Conservation (phyloP, 2,329 filamentous ascomycete species). For the Exophiala dermatitidis region DNA sequence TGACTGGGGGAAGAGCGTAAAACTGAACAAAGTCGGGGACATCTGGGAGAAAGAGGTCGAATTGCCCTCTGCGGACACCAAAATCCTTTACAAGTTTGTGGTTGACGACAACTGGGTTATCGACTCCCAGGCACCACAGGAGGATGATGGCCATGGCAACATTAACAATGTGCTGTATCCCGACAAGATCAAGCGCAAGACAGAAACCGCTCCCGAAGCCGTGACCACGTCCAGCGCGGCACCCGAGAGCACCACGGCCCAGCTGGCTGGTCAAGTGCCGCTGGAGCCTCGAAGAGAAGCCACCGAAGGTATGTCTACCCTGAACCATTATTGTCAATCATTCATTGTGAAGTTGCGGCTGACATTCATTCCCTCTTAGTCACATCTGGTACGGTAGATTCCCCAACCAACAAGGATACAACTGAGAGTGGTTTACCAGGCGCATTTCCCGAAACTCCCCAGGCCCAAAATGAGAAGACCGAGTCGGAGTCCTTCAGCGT, state of each 20-base stretch:
- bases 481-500: conserved; percentile 34
- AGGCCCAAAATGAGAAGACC: conserved; percentile 11
- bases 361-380: conserved; percentile 40
- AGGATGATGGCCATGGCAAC: conserved; percentile 75
- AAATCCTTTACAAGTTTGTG: conserved; percentile 97
- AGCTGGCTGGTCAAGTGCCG: conserved; percentile 35
- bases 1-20: conserved; percentile 80
- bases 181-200: conserved; percentile 53
- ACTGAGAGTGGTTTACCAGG: conserved; percentile 48
- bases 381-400: conserved; percentile 4
- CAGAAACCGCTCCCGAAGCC: conserved; percentile 11
- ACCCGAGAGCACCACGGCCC: conserved; percentile 64
- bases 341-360: conserved; percentile 58
- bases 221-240: conserved; percentile 55
- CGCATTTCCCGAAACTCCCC: conserved; percentile 65
- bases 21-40: conserved; percentile 67
- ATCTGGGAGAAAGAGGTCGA: conserved; percentile 73
- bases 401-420: conserved; percentile 37
- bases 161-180: conserved; percentile 85
- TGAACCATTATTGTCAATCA: conserved; percentile 35
- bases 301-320: conserved; percentile 20
- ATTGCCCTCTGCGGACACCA: conserved; percentile 58
- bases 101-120: conserved; percentile 87
- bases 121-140: conserved; percentile 71
- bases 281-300: conserved; percentile 29